Evolutionary conservation across 2,329 filamentous ascomycete genomes (phyloP), one percentile per base, ranked within the genome.

Genomic region (Aspergillus awamori): DNA sequence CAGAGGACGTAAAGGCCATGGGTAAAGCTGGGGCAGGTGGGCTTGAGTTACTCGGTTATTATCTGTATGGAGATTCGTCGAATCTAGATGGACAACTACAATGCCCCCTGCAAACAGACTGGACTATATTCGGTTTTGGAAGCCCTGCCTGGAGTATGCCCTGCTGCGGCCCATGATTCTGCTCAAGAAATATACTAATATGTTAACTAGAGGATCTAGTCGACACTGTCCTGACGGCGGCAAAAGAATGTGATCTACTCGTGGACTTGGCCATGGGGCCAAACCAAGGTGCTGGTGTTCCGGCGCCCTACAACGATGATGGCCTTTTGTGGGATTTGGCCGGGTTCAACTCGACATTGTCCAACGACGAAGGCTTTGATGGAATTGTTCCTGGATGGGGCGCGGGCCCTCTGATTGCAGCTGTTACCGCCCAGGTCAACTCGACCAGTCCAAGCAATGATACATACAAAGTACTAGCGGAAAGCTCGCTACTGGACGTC

Each of bases 231-330:
- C 8, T 61, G 10, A 4, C 20, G 1, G 45, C 55, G n/a, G 28
- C 43, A 2, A n/a, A 74, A 15, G 75, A 80, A 0, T 60, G 73
- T 17, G 76, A 70, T 0, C 48, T 83, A 8, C 58, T 77, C 4
- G 74, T 84, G 66, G 81, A 84, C 63, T 80, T 82, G 64, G 71
- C 77, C 0, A 52, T 83, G 1, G 82, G 81, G 0, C 77, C 81
- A 0, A 81, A 81, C 61, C 78, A 82, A 65, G 82, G 81, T 4
- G 74, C 78, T 49, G 82, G 82, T 13, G 79, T 82, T 3, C 81
- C 81, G 1, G 74, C 77, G 0, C 63, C 68, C 1, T 58, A 63
- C 1, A 65, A 72, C 22, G 69, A 74, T 49, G 69, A 72, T 2
- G 78, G 75, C 0, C 62, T 76, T 8, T 22, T 61, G 2, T 61